Base-by-base conservation (phyloP, 768 basidiomycete genomes). In the Xerocomellus intermedius region DNA sequence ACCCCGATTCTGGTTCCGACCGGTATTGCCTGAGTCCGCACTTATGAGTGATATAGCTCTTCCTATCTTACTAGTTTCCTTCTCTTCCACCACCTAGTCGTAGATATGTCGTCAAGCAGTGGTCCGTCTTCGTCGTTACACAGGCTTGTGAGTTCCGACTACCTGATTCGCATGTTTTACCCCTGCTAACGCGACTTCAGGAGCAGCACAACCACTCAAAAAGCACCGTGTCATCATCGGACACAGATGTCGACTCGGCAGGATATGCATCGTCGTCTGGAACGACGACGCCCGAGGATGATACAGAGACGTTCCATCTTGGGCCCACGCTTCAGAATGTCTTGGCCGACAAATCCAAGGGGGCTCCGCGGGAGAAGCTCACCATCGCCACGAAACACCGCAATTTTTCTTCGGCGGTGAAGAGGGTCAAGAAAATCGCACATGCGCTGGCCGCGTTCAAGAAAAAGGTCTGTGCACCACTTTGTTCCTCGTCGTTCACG, bases 201-300 rank as follows among this genome's bases (percentile, higher is more conserved):
- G 48, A 35, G 22, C 54, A 28, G 21, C 28, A 50, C 35, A 58
- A 58, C 21, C 42, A 28, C 26, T 58, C 48, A 7, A 44, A 38
- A 13, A 59, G n/a, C 21, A 57, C 54, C 4, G 43, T 58, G 26
- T 55, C 54, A 5, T 54, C 69, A 9, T 57, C 60, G 16, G 69
- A 66, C 19, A 69, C 62, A 8, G 69, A 69, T 10, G 19, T 17
- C 10, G 62, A 59, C 45, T 67, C 57, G 45, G 32, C 35, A 24
- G 52, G 55, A 42, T 69, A 69, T 26, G 39, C 57, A 0, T 69
- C 67, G 42, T 69, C 69, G 42, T 71, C 68, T 46, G 68, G 67
- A 22, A 62, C 67, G 63, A 69, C 68, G 43, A 69, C 68, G 13
- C 67, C 68, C 39, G 69, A 71, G 56, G 67, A 71, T 19, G 69